These are phyloP conservation scores for Tolypocladium inflatum DNA, from an alignment of 2,329 filamentous ascomycete species.

Conservation along the genomic window DNA sequence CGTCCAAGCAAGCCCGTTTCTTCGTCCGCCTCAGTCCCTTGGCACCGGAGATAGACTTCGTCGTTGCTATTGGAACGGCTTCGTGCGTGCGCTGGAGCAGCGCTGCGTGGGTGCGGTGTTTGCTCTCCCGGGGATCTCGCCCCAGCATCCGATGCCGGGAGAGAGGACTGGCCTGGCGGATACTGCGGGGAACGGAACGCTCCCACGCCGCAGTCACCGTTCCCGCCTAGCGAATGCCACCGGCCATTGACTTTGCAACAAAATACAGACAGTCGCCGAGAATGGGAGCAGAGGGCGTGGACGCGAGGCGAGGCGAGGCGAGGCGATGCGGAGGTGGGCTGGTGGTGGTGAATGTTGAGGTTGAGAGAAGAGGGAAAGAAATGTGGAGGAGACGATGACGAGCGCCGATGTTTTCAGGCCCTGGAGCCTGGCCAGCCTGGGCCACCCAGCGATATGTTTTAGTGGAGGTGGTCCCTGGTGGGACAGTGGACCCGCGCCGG, in stretches of 20 bases:
- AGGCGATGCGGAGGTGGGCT: conserved; percentile 1
- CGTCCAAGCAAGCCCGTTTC: background rate
- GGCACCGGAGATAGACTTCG: background rate
- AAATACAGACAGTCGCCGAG: conserved; percentile 6
- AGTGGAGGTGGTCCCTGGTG: background rate
- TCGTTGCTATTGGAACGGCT: background rate
- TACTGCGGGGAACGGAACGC: conserved; percentile 43
- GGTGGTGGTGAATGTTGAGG: background rate
- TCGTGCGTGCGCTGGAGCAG: background rate
- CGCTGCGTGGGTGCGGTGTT: background rate
- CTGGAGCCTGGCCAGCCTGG: background rate
- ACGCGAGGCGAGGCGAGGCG: background rate
- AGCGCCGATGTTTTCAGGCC: background rate
- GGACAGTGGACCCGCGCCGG: background rate
- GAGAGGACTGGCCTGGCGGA: conserved; percentile 21
- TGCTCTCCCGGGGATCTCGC: background rate
- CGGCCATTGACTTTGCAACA: conserved; percentile 42
- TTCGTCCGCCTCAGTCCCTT: background rate
- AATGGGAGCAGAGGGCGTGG: background rate
- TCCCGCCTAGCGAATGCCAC: conserved; percentile 43
- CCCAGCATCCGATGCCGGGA: conserved; percentile 11
- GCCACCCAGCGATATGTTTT: background rate
- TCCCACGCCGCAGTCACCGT: conserved; percentile 49
- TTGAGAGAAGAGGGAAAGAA: background rate
- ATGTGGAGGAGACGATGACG: conserved; percentile 2